phyloP scores from a whole-genome alignment of 2,329 filamentous ascomycete genomes.

The Trichophyton verrucosum region DNA sequence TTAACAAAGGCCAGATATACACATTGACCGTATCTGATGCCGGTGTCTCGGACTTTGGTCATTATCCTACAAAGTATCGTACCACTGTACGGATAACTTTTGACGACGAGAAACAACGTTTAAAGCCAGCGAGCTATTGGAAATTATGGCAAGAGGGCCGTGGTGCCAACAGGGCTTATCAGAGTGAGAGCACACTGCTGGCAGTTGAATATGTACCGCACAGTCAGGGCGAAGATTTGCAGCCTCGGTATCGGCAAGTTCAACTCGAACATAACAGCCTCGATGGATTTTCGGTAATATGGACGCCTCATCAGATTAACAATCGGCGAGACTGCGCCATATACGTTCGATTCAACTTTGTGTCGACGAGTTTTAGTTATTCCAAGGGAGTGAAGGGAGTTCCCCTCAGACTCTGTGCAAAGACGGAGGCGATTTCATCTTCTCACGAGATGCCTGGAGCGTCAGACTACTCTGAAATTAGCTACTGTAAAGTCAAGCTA shows the following conservation, averaged over 20 bases:
- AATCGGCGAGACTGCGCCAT: slow-evolving; percentile 65
- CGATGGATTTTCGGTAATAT: slow-evolving; percentile 84
- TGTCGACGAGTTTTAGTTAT: slow-evolving; percentile 97
- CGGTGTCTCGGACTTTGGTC: slow-evolving; percentile 42
- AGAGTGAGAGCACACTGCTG: slow-evolving; percentile 75
- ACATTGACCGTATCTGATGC: slow-evolving; percentile 75
- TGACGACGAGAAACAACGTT: slow-evolving; percentile 85
- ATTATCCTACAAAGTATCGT: slow-evolving; percentile 60
- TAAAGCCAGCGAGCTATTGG: slow-evolving; percentile 76
- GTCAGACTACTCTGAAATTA: slow-evolving; percentile 39
- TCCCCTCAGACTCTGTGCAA: slow-evolving; percentile 81
- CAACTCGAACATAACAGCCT: slow-evolving; percentile 70
- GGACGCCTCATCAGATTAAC: slow-evolving; percentile 58
- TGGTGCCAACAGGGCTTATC: slow-evolving; percentile 89
- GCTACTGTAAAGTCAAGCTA: slow-evolving; percentile 92
- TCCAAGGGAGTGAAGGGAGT: slow-evolving; percentile 98
- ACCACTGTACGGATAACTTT: slow-evolving; percentile 94
- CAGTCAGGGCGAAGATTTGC: slow-evolving; percentile 41
- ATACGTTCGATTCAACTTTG: slow-evolving; percentile 91
- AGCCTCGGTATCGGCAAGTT: slow-evolving; percentile 53
- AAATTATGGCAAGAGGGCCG: slow-evolving; percentile 92
- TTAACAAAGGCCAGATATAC: slow-evolving; percentile 96
- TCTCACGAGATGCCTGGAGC: slow-evolving; percentile 7
- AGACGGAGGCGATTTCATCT: slow-evolving; percentile 50
- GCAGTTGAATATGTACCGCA: slow-evolving; percentile 86